Evolutionary conservation across 768 basidiomycete genomes (phyloP).

Genomic region (Mycena belliarum): DNA sequence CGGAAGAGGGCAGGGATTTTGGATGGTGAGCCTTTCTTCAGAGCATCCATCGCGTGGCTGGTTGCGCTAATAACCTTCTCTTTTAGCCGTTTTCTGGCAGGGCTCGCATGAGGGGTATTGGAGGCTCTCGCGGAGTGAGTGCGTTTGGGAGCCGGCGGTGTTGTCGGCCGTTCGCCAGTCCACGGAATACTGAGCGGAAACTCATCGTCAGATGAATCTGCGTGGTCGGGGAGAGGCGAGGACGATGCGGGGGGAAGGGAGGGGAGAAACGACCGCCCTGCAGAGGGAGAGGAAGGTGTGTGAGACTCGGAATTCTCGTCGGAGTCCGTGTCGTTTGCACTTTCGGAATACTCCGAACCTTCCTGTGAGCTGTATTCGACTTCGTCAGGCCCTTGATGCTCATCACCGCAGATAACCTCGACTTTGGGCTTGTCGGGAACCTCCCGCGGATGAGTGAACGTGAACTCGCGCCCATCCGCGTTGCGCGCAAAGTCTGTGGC

Average conservation of each 20-base stretch:
- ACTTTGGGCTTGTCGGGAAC: too few relatives aligned
- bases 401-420: too few relatives aligned
- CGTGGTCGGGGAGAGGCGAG: not conserved
- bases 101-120: conserved; percentile 3
- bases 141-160: conserved; percentile 1
- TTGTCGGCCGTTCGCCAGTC: not conserved
- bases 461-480: too few relatives aligned
- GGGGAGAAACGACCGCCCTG: too few relatives aligned
- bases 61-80: conserved; percentile 7
- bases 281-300: too few relatives aligned
- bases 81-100: conserved; percentile 6
- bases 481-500: too few relatives aligned
- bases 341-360: too few relatives aligned
- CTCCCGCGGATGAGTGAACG: too few relatives aligned
- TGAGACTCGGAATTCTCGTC: too few relatives aligned
- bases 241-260: not conserved
- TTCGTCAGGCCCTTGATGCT: too few relatives aligned
- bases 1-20: not conserved
- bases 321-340: too few relatives aligned
- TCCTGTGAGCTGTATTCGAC: too few relatives aligned
- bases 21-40: conserved; percentile 4
- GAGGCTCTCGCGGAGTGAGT: conserved; percentile 2
- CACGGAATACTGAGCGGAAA: not conserved
- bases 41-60: not conserved
- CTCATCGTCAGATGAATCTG: not conserved